Percentiles rank a stretch among this genome's conserved stretches.
These are phyloP conservation scores for Digitaria exilis DNA, from an alignment of 202 grass and related monocot genomes.

Conservation along the genomic window DNA sequence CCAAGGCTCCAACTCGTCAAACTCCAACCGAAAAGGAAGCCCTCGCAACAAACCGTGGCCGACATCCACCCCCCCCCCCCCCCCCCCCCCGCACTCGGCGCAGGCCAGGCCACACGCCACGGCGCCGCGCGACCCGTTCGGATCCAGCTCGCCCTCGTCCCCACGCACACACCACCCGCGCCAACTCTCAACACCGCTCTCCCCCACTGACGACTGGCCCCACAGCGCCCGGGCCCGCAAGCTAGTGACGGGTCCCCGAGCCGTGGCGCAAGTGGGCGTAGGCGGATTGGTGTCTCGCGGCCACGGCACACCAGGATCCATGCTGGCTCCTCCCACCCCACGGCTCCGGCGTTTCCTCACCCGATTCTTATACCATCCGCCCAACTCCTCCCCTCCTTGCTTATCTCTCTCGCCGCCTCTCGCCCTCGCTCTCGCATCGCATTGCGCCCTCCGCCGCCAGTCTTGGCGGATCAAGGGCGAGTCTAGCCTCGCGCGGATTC, in stretches of 20 bases:
- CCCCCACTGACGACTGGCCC: neutral
- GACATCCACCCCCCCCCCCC: neutral
- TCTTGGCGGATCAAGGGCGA: neutral
- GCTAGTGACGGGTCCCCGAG: neutral
- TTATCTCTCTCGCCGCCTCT: neutral
- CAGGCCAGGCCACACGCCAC: constrained; percentile 18
- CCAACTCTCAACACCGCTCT: neutral
- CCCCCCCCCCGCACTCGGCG: too few relatives aligned
- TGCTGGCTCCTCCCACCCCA: constrained; percentile 39
- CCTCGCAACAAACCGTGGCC: neutral
- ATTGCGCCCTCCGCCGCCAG: constrained; percentile 1
- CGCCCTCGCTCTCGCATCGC: neutral
- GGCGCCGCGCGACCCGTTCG: constrained; percentile 27
- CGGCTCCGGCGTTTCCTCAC: neutral
- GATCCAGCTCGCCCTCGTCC: constrained; percentile 47
- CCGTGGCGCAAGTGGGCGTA: neutral
- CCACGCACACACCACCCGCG: neutral
- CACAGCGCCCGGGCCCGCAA: rapidly evolving
- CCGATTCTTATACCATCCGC: constrained; percentile 43
- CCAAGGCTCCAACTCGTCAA: too few relatives aligned
- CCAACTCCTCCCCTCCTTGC: neutral
- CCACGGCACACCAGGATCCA: constrained; percentile 48
- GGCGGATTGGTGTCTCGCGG: constrained; percentile 14
- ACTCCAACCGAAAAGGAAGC: constrained; percentile 5
- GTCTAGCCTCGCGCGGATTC: too few relatives aligned